Base-by-base conservation (phyloP, 441 rosid species). In the Gossypium lobatum region DNA sequence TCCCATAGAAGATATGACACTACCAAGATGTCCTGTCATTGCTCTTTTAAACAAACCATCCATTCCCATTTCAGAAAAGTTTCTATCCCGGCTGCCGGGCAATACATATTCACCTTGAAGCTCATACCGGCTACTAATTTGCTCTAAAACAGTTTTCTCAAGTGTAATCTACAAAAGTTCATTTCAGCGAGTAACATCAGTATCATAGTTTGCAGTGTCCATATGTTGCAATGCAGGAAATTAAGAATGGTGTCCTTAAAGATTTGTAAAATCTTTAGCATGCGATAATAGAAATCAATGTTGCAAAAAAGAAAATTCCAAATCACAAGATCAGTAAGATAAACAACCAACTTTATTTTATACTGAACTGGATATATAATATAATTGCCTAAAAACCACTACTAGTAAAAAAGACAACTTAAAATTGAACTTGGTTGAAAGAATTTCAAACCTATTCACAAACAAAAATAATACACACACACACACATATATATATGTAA, bases 101-200 rank as follows among this genome's bases (percentile, higher is more conserved):
- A 95, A 85, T 64, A 95, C 99, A 88, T 95, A 95, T 88, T 95
- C 99, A 14, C 98, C 99, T 88, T 95, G 99, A 88, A 95, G 97
- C 93, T 95, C 99, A 84, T 95, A 95, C 61, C 90, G 85, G 83
- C 99, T 95, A 80, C 84, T 87, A 77, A 79, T 80, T 88, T 93
- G 99, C 75, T 95, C 98, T 81, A 95, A 75, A 81, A 95, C 82
- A 83, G 96, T 86, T 87, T 93, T 95, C 82, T 95, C 99, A 78
- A 95, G 85, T 48, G 93, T 93, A 81, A 95, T 90, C 99, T 95
- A 71, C 76, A 82, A 52, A 59, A 72, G 73, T 20, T 16, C 65
- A 75, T 23, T 6, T 78, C 48, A 78, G 59, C 5, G 45, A 57
- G 53, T 70, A 76, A 55, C 62, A 77, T 78, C 64, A 78, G 71